Evolutionary conservation across 495 filamentous ascomycete genomes (phyloP).

Genomic region (Penicillium macrosclerotiorum): DNA sequence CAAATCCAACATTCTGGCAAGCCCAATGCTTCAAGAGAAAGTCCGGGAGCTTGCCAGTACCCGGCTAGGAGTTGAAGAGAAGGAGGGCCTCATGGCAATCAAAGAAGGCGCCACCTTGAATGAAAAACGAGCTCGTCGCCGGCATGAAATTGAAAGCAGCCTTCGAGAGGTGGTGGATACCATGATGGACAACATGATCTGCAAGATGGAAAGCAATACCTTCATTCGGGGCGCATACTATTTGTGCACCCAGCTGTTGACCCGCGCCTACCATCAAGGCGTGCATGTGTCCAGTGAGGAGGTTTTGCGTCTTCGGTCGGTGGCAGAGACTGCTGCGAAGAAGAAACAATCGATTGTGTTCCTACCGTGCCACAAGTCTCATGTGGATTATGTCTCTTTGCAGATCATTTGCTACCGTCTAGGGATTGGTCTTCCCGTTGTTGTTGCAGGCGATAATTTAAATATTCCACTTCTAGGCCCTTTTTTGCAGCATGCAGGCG

Average conservation of each 20-base stretch:
- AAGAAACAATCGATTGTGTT: slow-evolving; percentile 97
- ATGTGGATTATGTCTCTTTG: slow-evolving; percentile 92
- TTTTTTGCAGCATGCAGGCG: slow-evolving; percentile 92
- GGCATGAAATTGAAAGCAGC: slow-evolving; percentile 60
- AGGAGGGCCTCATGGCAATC: slow-evolving; percentile 64
- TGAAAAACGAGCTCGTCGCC: slow-evolving; percentile 53
- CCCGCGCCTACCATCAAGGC: slow-evolving; percentile 91
- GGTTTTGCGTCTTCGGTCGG: slow-evolving; percentile 73
- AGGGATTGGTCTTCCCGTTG: slow-evolving; percentile 83
- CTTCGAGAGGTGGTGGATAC: slow-evolving; percentile 74
- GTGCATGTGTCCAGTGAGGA: slow-evolving; percentile 96
- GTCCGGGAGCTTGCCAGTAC: slow-evolving; percentile 73
- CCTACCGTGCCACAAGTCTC: slow-evolving; percentile 87
- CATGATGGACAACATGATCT: slow-evolving; percentile 93
- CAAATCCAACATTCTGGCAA: slow-evolving; percentile 70
- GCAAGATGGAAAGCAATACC: slow-evolving; percentile 93
- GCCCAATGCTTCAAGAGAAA: slow-evolving; percentile 68
- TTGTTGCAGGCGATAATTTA: slow-evolving; percentile 93
- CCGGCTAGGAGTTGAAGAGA: slow-evolving; percentile 70
- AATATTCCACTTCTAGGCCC: slow-evolving; percentile 88
- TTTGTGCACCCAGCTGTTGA: slow-evolving; percentile 79
- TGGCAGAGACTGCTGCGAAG: slow-evolving; percentile 75
- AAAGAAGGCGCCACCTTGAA: slow-evolving; percentile 36
- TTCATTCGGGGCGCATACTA: slow-evolving; percentile 95
- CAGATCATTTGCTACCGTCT: slow-evolving; percentile 94